Evolutionary conservation across 371 early-diverging fungal species (phyloP).

Genomic region (Neoconidiobolus thromboides): DNA sequence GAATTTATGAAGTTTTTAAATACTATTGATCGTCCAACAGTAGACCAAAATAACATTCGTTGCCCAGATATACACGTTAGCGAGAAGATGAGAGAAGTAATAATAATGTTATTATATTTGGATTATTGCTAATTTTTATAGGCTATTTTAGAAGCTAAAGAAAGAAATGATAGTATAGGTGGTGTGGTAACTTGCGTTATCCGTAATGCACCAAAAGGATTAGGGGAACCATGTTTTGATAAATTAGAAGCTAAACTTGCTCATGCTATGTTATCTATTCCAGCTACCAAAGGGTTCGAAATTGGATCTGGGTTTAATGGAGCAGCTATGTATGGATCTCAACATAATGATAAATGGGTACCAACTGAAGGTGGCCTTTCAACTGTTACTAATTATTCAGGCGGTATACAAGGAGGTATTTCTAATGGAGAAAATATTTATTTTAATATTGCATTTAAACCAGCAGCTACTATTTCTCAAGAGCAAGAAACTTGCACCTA

Average conservation of each 20-base stretch:
- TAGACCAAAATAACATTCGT: conserved; percentile 49
- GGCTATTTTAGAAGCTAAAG: conserved; percentile 52
- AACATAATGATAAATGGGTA: conserved; percentile 87
- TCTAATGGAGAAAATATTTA: conserved; percentile 88
- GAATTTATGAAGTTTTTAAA: conserved; percentile 42
- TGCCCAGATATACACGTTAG: conserved; percentile 48
- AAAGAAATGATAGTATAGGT: conserved; percentile 79
- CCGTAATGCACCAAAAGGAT: conserved; percentile 77
- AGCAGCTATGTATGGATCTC: conserved; percentile 63
- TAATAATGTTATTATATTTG: not conserved
- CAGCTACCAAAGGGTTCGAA: conserved; percentile 95
- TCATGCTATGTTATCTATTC: conserved; percentile 97
- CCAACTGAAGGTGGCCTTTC: conserved; percentile 32
- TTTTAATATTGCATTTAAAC: conserved; percentile 94
- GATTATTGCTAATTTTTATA: conserved; percentile 6
- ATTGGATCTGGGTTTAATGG: conserved; percentile 87
- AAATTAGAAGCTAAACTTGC: conserved; percentile 92
- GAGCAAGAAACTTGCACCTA: conserved; percentile 76
- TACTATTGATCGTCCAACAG: conserved; percentile 43
- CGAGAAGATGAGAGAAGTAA: conserved; percentile 42
- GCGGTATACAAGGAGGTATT: conserved; percentile 95
- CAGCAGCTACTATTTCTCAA: conserved; percentile 85
- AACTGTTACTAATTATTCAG: conserved; percentile 81
- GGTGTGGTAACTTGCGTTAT: conserved; percentile 96
- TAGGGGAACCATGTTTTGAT: conserved; percentile 96